These are phyloP conservation scores for Globisporangium uncinulatum DNA, from an alignment of 352 stramenopile genomes.

Conservation along the genomic window DNA sequence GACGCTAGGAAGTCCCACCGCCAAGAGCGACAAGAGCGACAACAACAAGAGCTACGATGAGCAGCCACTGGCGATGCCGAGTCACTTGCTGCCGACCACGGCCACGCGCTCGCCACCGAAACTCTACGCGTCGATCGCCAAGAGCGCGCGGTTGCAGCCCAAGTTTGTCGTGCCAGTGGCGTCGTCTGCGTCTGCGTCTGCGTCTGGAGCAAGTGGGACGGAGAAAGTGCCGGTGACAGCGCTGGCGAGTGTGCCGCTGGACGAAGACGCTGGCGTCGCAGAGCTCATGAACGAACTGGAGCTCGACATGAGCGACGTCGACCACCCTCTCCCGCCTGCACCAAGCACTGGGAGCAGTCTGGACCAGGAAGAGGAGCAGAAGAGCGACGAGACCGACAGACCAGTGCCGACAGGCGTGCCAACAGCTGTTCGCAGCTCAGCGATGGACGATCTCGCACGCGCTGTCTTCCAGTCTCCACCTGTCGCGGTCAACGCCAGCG, in stretches of 20 bases:
- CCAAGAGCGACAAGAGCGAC: too few relatives aligned
- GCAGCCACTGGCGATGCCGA: constrained; percentile 23
- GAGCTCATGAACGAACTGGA: constrained; percentile 48
- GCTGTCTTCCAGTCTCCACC: neutral
- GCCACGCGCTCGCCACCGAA: constrained; percentile 7
- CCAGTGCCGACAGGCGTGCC: too few relatives aligned
- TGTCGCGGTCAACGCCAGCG: neutral
- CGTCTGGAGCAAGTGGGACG: neutral
- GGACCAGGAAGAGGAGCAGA: constrained; percentile 23
- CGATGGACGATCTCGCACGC: constrained; percentile 7
- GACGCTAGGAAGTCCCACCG: too few relatives aligned
- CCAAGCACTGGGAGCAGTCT: constrained; percentile 6
- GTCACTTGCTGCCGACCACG: constrained; percentile 15
- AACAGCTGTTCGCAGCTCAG: neutral
- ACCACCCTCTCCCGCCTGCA: constrained; percentile 6
- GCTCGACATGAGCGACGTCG: constrained; percentile 28
- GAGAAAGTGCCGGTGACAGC: neutral
- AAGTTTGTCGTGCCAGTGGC: constrained; percentile 3
- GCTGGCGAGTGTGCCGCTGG: constrained; percentile 13
- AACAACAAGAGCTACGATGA: neutral
- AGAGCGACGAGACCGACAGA: constrained; percentile 39
- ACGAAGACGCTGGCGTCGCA: constrained; percentile 32
- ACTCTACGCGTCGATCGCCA: constrained; percentile 10
- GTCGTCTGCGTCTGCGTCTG: neutral
- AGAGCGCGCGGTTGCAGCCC: constrained; percentile 7